Base-by-base conservation (phyloP, 2,329 filamentous ascomycete species). In the Epichloe glyceriae region DNA sequence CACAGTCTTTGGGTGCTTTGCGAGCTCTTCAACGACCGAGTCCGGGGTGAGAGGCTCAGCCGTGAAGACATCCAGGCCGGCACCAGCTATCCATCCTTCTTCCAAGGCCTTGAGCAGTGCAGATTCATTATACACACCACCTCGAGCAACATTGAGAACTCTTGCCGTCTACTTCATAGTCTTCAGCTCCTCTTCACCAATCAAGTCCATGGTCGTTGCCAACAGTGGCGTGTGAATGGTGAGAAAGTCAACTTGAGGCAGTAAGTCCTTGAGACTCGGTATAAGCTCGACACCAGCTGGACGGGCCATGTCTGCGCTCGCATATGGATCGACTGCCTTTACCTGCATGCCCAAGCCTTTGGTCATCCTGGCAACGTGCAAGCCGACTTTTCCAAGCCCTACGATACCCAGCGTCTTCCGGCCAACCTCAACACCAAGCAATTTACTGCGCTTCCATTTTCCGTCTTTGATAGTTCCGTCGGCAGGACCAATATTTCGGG, bases 171-270 rank as follows among this genome's bases (percentile, higher is more conserved):
- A 73, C 62, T 87, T 89, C 86, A 93, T 91, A 8, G 71, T 73
- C 20, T 71, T 70, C 8, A 91, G 67, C 64, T 91, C 85, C 0
- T 72, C 65, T 43, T 78, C 78, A 1, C 82, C 78, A 20, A 93
- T 79, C 66, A 93, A 76, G 50, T 86, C 85, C 52, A 83, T 74
- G 0, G 87, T 93, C 5, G 82, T 85, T 5, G 85, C 85, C 52
- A 90, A 78, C 51, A 93, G 72, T 0, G 88, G 88, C 0, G 86
- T 91, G 61, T 93, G 87, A 10, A 91, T 82, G 0, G 86, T 90
- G 54, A 93, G 62, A 61, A 91, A 90, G 65, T 91, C 86, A 1
- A 82, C 79, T 26, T 73, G 71, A 1, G 80, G 75, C 14, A 93
- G 72, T 14, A 91, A 68, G 20, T 79, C 76, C 3, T 61, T 53